A percentile compares a stretch with the other conserved stretches of the same genome.
These are phyloP conservation scores for Tagetes erecta DNA, from an alignment of 129 eudicot genomes.

Conservation along the genomic window DNA sequence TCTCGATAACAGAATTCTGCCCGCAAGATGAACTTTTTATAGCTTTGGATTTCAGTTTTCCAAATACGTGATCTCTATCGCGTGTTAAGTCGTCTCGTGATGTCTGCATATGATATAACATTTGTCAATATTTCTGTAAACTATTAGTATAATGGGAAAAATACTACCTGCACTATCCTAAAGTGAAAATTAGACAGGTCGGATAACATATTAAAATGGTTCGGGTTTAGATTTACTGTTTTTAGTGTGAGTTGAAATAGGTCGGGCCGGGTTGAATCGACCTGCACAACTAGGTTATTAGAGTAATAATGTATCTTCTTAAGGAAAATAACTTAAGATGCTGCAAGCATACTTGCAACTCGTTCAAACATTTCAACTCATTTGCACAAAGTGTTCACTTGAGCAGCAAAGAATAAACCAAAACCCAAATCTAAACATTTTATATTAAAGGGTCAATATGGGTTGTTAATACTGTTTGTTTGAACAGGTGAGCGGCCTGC, in stretches of 20 bases:
- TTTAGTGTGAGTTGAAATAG: neutral
- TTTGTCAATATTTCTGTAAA: neutral
- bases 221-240: neutral
- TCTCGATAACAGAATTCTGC: constrained; percentile 62
- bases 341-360: neutral
- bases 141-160: neutral
- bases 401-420: neutral
- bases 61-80: constrained; percentile 54
- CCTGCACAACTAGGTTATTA: neutral
- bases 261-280: neutral
- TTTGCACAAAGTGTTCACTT: neutral
- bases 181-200: neutral
- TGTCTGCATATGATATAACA: constrained; percentile 43
- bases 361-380: neutral
- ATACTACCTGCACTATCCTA: neutral
- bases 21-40: constrained; percentile 55
- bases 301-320: neutral
- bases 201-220: neutral
- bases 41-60: constrained; percentile 50
- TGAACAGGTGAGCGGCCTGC: neutral
- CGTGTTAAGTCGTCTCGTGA: constrained; percentile 43
- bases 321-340: neutral
- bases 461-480: neutral
- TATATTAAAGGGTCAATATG: neutral
- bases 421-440: neutral